Conservation (phyloP, 345 rosid genomes). For the Rhodomyrtus tomentosa region DNA sequence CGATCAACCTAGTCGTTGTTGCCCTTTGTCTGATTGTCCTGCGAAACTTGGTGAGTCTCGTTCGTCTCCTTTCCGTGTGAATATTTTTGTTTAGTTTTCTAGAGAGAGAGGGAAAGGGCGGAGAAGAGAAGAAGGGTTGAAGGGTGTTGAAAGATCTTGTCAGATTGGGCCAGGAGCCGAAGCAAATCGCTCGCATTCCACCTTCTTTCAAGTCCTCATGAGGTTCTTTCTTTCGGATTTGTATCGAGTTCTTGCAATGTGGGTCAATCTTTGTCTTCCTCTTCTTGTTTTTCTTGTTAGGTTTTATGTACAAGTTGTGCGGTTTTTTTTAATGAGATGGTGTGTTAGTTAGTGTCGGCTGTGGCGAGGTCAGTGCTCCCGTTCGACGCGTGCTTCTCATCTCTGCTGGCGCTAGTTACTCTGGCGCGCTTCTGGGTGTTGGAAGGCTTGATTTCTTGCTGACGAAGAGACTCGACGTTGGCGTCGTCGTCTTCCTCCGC, state of each 20-base stretch:
- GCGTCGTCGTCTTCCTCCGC: slow-evolving; percentile 6
- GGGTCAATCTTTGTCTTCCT: slow-evolving; percentile 5
- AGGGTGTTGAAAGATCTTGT: slow-evolving; percentile 17
- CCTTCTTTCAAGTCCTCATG: slow-evolving; percentile 2
- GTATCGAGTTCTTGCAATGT: slow-evolving; percentile 1
- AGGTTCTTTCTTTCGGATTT: neutral
- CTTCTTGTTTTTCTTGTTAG: neutral
- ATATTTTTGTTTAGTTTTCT: slow-evolving; percentile 4
- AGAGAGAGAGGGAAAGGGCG: neutral
- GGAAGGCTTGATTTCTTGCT: neutral
- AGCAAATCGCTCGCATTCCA: slow-evolving; percentile 13
- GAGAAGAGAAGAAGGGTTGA: slow-evolving; percentile 4
- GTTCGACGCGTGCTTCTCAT: too few relatives aligned
- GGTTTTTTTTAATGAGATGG: neutral
- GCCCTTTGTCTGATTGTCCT: too few relatives aligned
- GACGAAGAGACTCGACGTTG: neutral
- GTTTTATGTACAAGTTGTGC: neutral
- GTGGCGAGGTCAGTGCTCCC: too few relatives aligned
- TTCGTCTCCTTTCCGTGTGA: too few relatives aligned
- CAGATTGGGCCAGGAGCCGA: slow-evolving; percentile 26
- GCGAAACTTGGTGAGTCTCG: too few relatives aligned
- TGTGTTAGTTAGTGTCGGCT: too few relatives aligned
- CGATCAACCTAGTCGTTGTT: too few relatives aligned
- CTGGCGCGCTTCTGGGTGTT: slow-evolving; percentile 6
- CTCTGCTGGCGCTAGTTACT: too few relatives aligned